phyloP scores from a whole-genome alignment of 352 stramenopile genomes.

The Phytopythium aichiense region DNA sequence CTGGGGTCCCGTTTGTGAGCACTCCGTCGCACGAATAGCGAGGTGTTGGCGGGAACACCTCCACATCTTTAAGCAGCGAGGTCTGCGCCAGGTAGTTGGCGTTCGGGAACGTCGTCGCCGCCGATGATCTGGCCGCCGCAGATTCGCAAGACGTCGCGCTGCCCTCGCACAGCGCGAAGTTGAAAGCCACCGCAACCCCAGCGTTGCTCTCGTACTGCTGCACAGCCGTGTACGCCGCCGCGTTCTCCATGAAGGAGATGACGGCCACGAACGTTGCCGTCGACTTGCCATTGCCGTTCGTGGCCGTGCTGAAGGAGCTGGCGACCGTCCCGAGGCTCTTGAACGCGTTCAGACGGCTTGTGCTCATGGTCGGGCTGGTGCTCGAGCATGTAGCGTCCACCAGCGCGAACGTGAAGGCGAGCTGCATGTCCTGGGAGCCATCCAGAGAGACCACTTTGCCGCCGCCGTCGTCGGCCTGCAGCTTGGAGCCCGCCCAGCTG shows the following conservation, averaged over 20 bases:
- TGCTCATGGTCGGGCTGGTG: constrained; percentile 9
- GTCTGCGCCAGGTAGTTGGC: constrained; percentile 28
- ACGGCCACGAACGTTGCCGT: constrained; percentile 20
- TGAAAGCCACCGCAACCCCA: constrained; percentile 27
- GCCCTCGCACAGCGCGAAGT: constrained; percentile 31
- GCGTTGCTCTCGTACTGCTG: constrained; percentile 25
- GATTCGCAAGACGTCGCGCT: constrained; percentile 1
- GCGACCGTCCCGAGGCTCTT: constrained; percentile 26
- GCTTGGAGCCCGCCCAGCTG: constrained; percentile 2
- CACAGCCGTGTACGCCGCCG: constrained; percentile 28
- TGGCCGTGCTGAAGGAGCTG: constrained; percentile 1
- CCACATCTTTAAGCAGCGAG: constrained; percentile 38
- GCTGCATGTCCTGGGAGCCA: not conserved
- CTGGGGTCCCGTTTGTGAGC: not conserved
- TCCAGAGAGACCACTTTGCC: constrained; percentile 20
- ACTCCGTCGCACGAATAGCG: constrained; percentile 43
- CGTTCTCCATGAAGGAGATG: constrained; percentile 37
- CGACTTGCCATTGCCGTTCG: constrained; percentile 1
- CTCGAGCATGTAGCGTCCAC: constrained; percentile 10
- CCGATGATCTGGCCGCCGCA: not conserved
- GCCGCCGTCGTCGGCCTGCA: not conserved
- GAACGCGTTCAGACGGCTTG: constrained; percentile 30
- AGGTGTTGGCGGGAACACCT: constrained; percentile 26
- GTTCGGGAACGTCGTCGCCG: constrained; percentile 23
- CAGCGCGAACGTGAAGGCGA: constrained; percentile 3